Percentiles rank a stretch among this genome's conserved stretches.
Conservation (phyloP, 129 eudicot species). For the Deinandra increscens region DNA sequence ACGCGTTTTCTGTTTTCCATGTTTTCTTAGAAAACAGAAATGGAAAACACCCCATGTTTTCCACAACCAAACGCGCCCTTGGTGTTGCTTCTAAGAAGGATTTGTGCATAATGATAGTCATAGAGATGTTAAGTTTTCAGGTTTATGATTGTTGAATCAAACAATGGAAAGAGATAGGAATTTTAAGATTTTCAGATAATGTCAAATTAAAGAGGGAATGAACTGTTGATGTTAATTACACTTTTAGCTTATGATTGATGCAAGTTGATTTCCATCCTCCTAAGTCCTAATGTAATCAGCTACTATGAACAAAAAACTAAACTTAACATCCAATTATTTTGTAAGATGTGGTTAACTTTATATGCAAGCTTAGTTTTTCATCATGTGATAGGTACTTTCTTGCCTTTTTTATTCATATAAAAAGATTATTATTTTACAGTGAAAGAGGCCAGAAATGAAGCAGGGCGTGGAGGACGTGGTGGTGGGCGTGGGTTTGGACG, state of each 20-base stretch:
- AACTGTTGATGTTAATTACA: neutral
- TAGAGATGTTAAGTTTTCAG: neutral
- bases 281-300: neutral
- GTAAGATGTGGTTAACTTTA: neutral
- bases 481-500: slow-evolving; percentile 70
- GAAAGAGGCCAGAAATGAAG: slow-evolving; percentile 73
- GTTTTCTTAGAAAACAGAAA: too few relatives aligned
- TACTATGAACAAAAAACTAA: neutral
- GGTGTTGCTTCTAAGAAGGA: neutral
- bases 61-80: too few relatives aligned
- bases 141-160: neutral
- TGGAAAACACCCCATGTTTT: too few relatives aligned
- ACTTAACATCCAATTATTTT: neutral
- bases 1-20: too few relatives aligned
- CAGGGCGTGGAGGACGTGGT: slow-evolving; percentile 76
- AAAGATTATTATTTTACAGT: slow-evolving; percentile 39
- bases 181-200: neutral
- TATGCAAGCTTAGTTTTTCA: neutral
- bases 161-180: neutral
- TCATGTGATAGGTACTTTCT: neutral
- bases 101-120: neutral
- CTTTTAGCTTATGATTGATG: neutral
- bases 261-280: neutral
- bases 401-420: neutral
- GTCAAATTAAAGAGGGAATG: neutral